These are phyloP conservation scores for Corylus heterophylla DNA, from an alignment of 306 rosid species.

Conservation along the genomic window DNA sequence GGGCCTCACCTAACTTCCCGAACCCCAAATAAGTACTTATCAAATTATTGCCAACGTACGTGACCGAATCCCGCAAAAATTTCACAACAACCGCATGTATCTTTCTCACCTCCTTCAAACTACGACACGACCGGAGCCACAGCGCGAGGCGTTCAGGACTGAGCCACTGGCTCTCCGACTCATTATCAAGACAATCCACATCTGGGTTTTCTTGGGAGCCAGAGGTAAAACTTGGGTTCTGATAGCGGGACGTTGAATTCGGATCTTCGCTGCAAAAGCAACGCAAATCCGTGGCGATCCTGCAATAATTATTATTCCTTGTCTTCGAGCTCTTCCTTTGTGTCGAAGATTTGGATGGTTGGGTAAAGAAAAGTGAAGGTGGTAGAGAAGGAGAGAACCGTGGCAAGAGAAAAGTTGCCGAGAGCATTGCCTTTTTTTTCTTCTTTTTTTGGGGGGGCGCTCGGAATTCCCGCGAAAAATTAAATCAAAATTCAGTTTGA, in stretches of 20 bases:
- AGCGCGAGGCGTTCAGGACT: constrained; percentile 49
- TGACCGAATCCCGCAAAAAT: constrained; percentile 32
- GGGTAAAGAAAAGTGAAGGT: constrained; percentile 25
- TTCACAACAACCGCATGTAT: constrained; percentile 60
- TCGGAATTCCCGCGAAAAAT: constrained; percentile 16
- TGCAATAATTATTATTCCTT: neutral
- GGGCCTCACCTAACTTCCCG: constrained; percentile 55
- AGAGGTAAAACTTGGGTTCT: neutral
- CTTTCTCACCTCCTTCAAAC: constrained; percentile 55
- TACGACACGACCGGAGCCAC: constrained; percentile 62
- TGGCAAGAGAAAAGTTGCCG: constrained; percentile 33
- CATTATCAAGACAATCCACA: constrained; percentile 20
- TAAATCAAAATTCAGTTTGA: neutral
- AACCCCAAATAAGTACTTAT: constrained; percentile 59
- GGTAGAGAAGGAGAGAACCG: constrained; percentile 24
- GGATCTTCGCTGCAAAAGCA: constrained; percentile 2
- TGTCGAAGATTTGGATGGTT: constrained; percentile 3
- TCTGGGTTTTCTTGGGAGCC: constrained; percentile 26
- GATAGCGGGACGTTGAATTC: constrained; percentile 6
- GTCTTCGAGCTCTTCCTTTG: constrained; percentile 21
- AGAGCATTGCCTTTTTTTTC: constrained; percentile 37
- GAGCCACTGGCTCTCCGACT: constrained; percentile 28
- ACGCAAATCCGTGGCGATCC: neutral
- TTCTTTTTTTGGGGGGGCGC: neutral
- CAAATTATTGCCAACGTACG: constrained; percentile 74